Base-by-base conservation (phyloP, 257 asterid species). In the Nicotiana tomentosiformis region DNA sequence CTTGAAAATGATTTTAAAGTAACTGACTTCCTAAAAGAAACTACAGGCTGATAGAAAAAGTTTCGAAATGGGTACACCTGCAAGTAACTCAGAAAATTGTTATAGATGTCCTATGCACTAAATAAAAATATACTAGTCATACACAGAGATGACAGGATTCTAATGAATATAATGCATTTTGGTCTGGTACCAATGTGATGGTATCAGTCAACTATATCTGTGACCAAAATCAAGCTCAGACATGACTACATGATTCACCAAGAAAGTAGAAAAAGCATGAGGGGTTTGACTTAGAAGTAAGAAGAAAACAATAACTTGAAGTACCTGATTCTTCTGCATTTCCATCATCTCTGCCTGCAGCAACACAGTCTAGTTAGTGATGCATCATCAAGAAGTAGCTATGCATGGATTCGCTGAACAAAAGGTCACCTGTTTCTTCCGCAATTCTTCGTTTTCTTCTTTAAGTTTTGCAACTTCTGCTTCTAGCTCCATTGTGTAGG, bases 391-490 rank as follows among this genome's bases (percentile, higher is more conserved):
- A 51, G 32, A 81, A 51, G 53, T 3, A 30, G 64, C 64, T 49
- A 81, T 53, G 66, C 51, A 43, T 43, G 49, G 65, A 72, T 56
- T 43, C 3, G 9, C 49, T 53, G 32, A 5, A 72, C 26, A 26
- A 46, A 43, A 69, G 35, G 58, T n/a, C 16, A 93, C 99, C 93
- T 92, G 98, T 85, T 91, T 95, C 91, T 88, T 91, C 83, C 60
- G 85, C 87, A 95, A 84, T 85, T 87, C 89, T 80, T 90, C 89
- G 62, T 93, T 93, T 87, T 95, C 99, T 89, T 93, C 99, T 88
- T 95, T 95, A 76, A 95, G 87, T 84, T 92, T 92, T 66, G 97
- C 95, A 49, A 93, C 95, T 91, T 95, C 99, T 69, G 89, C 95
- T 91, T 95, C 99, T 91, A 95, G 86, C 83, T 95, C 99, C 90